Conservation (phyloP, 331 rosid species). For the Phaseolus coccineus region DNA sequence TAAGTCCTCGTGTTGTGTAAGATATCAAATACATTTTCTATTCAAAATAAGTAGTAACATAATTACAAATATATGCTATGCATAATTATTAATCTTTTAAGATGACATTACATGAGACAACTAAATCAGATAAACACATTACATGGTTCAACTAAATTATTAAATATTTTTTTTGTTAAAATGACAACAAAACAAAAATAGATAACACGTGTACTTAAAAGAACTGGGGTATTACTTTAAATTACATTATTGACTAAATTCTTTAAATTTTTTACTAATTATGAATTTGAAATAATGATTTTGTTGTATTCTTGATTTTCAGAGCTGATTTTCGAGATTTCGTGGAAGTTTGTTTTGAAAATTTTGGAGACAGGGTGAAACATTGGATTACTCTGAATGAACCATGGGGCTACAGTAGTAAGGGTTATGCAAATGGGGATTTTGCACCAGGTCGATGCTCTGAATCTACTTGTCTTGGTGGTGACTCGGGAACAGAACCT, state of each 20-base stretch:
- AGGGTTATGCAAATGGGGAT: neutral
- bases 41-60: neutral
- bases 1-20: neutral
- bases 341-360: neutral
- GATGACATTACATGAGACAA: too few relatives aligned
- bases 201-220: too few relatives aligned
- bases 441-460: neutral
- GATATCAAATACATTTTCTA: neutral
- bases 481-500: neutral
- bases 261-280: too few relatives aligned
- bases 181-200: too few relatives aligned
- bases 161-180: too few relatives aligned
- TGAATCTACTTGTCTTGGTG: neutral
- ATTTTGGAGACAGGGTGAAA: neutral
- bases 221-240: too few relatives aligned
- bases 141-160: too few relatives aligned
- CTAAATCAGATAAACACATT: too few relatives aligned
- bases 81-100: too few relatives aligned
- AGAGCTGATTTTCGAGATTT: neutral
- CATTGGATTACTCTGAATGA: neutral
- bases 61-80: too few relatives aligned
- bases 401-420: neutral
- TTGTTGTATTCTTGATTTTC: neutral
- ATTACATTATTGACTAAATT: too few relatives aligned
- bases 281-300: too few relatives aligned